Evolutionary conservation across 1,139 yeast genomes (phyloP), one percentile per base, ranked within the genome.

Genomic region (Yamadazyma membranifaciens): DNA sequence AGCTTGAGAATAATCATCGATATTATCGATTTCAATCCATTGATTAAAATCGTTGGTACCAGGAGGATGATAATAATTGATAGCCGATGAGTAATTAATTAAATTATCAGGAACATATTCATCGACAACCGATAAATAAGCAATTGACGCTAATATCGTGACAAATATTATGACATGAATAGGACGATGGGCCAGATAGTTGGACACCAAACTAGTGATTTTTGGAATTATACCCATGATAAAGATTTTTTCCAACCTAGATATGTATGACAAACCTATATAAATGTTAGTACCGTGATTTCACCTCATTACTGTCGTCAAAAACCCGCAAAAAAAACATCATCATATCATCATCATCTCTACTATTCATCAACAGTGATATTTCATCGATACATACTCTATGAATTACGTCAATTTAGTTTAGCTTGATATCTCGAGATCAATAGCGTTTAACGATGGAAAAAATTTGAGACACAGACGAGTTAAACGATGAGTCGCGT

Each of bases 111-210:
- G 81, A 43, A 86, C 73, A 54, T 87, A 87, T 49, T 86, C 84
- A 57, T 87, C 95, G 31, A 89, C 83, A 15, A 88, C 80, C 13
- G 92, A 79, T 51, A 88, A 75, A 62, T 88, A 92, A 10, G 94
- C 88, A 42, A 86, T 69, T 9, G 95, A 83, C 2, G 95, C 95
- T 44, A 87, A 65, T 42, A 88, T 65, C 24, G 94, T 76, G 13
- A 91, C 78, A 47, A 81, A 58, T 38, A 89, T 81, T 45, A 92
- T 81, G 45, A 91, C 79, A 62, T 92, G 98, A 52, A 92, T 88
- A 27, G 99, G 99, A 55, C 83, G 79, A 49, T 79, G 80, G 15
- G 96, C 95, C 37, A 92, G 81, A 33, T 75, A 62, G 49, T 74
- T 77, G 29, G 95, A 38, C 13, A 41, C 34, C 9, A 22, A 3